Evolutionary conservation across 2,329 filamentous ascomycete species (phyloP), one percentile per base, ranked within the genome.

Genomic region (Cladophialophora yegresii): DNA sequence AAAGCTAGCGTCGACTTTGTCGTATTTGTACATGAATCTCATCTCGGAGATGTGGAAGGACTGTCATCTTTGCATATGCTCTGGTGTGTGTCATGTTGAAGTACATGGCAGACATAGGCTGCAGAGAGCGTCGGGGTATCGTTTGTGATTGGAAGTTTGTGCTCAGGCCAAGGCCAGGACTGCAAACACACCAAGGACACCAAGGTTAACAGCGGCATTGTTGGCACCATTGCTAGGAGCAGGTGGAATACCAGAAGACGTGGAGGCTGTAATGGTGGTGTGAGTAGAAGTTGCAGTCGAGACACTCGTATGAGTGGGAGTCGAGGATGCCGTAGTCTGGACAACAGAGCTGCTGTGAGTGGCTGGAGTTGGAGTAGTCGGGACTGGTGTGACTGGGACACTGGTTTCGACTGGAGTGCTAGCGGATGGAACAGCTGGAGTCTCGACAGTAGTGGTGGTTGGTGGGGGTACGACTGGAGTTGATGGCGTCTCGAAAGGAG

Each of bases 171-270:
- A 16, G 28, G 64, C 69, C 68, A 71, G 63, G 47, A 65, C 60
- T 53, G 68, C 68, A 56, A 70, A 56, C 33, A 67, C 55, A 50
- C 68, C 66, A n/a, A 65, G 26, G 49, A 69, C 45, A 78, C 91
- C 95, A 23, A 92, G 91, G 74, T 98, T 98, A 78, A 98, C 79
- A 62, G 80, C 91, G 0, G 93, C 93, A 0, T 87, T 86, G 61
- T 96, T 80, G 4, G 81, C 89, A 16, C 97, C 81, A 71, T 63
- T 64, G 64, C 58, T 65, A 33, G 69, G 67, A 53, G 69, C 64
- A 58, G 65, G 59, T 53, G 67, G 67, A 51, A 62, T 62, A 7
- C 61, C 58, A 56, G 59, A 40, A 7, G 64, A 60, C 26, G 62
- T 64, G 28, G 66, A 55, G 55, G 66, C 56, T 10, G 55, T 43